These are phyloP conservation scores for Rhizopogon vesiculosus DNA, from an alignment of 768 basidiomycete species.

Conservation along the genomic window DNA sequence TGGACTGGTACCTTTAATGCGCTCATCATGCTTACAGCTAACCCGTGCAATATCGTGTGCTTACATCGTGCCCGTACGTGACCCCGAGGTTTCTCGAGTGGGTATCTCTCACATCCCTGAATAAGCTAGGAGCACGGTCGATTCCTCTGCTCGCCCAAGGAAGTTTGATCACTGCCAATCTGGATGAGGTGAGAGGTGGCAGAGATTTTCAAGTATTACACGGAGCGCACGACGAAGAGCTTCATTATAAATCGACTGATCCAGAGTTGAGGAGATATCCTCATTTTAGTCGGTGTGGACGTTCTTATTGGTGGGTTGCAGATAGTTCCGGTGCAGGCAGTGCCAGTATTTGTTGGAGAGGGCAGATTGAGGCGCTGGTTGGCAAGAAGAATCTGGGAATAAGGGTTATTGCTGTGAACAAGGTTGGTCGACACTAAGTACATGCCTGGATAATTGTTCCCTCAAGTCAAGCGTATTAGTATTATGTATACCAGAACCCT, in stretches of 20 bases:
- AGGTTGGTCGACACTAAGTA: conserved; percentile 36
- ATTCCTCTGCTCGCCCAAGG: conserved; percentile 76
- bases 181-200: conserved; percentile 98
- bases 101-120: conserved; percentile 75
- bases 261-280: conserved; percentile 65
- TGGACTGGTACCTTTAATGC: conserved; percentile 69
- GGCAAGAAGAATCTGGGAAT: conserved; percentile 99
- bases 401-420: conserved; percentile 91
- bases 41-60: conserved; percentile 85
- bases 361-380: conserved; percentile 94
- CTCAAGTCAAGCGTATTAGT: conserved; percentile 76
- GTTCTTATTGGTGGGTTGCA: conserved; percentile 17
- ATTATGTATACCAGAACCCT: conserved; percentile 74
- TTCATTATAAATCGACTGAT: conserved; percentile 90
- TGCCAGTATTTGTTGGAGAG: conserved; percentile 94
- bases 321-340: conserved; percentile 91
- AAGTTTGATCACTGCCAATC: conserved; percentile 56
- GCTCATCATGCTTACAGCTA: conserved; percentile 64
- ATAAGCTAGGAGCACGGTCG: conserved; percentile 96
- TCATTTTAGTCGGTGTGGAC: not conserved
- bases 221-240: conserved; percentile 94
- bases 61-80: conserved; percentile 96
- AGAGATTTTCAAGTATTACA: conserved; percentile 95
- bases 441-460: not conserved
- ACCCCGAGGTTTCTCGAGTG: conserved; percentile 86